Evolutionary conservation across 2,329 filamentous ascomycete species (phyloP).

Genomic region (Aspergillus ochraceoroseus): DNA sequence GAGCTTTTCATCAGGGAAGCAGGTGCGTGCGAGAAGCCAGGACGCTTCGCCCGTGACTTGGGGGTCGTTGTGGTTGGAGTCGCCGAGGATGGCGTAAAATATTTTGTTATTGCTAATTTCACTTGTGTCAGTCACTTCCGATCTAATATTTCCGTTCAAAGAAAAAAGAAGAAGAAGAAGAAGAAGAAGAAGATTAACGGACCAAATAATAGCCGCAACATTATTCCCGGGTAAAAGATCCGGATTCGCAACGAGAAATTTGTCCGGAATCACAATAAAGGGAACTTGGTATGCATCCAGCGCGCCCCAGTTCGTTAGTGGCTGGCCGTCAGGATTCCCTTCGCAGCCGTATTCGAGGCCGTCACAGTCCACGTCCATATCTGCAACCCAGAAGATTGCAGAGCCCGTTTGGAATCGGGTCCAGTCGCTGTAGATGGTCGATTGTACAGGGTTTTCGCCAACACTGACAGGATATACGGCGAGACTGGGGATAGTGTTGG

Average conservation of each 20-base stretch:
- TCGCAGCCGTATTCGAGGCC: constrained; percentile 29
- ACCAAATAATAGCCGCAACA: constrained; percentile 32
- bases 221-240: constrained; percentile 27
- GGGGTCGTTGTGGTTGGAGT: constrained; percentile 27
- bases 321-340: constrained; percentile 29
- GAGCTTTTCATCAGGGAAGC: constrained; percentile 29
- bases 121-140: no score
- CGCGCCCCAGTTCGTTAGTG: constrained; percentile 30
- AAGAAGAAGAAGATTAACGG: not conserved
- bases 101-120: constrained; percentile 27
- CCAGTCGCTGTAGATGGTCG: constrained; percentile 32
- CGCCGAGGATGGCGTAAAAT: constrained; percentile 33
- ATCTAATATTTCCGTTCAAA: not conserved
- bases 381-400: constrained; percentile 28
- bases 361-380: constrained; percentile 36
- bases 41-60: constrained; percentile 33
- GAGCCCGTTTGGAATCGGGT: constrained; percentile 26
- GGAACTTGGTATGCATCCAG: constrained; percentile 32
- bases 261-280: constrained; percentile 31
- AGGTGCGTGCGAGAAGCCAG: constrained; percentile 32
- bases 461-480: constrained; percentile 26
- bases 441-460: constrained; percentile 16
- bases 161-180: not conserved
- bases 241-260: constrained; percentile 23
- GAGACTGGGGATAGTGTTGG: constrained; percentile 21